Evolutionary conservation across 176 grass and related monocot genomes (phyloP).

Genomic region (Eleusine indica): DNA sequence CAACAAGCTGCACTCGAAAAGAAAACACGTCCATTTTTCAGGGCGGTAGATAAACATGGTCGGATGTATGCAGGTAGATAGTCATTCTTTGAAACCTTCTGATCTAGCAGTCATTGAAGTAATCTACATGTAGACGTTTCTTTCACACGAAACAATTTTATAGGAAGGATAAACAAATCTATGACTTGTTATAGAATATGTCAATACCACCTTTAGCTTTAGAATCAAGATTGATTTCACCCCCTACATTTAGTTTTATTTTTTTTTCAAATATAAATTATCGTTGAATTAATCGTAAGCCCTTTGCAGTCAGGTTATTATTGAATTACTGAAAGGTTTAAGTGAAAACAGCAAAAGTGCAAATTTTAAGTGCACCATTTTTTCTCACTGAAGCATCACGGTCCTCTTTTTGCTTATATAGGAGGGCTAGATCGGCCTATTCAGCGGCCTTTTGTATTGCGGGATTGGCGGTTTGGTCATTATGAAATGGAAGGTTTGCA

Average conservation of each 20-base stretch:
- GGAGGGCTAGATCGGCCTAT: constrained; percentile 87
- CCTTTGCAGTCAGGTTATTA: not conserved
- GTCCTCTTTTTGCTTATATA: constrained; percentile 38
- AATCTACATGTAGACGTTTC: not conserved
- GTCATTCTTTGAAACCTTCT: constrained; percentile 32
- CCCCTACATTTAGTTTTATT: not conserved
- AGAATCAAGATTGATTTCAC: constrained; percentile 5
- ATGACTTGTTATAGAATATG: constrained; percentile 28
- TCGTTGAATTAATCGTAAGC: not conserved
- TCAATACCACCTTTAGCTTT: constrained; percentile 7
- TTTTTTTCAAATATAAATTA: not conserved
- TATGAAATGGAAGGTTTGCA: constrained; percentile 96
- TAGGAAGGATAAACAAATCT: not conserved
- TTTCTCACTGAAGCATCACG: constrained; percentile 19
- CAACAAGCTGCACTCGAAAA: constrained; percentile 73
- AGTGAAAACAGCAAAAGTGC: not conserved
- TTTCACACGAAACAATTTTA: constrained; percentile 32
- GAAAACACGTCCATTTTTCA: constrained; percentile 80
- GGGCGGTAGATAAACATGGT: constrained; percentile 68
- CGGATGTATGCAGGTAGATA: constrained; percentile 95
- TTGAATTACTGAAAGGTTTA: constrained; percentile 5
- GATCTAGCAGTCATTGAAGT: not conserved
- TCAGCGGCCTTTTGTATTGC: constrained; percentile 61
- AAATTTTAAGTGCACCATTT: not conserved
- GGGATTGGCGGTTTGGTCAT: constrained; percentile 91